Evolutionary conservation across 139 green algal genomes (phyloP).

Genomic region (Closterium sp.): DNA sequence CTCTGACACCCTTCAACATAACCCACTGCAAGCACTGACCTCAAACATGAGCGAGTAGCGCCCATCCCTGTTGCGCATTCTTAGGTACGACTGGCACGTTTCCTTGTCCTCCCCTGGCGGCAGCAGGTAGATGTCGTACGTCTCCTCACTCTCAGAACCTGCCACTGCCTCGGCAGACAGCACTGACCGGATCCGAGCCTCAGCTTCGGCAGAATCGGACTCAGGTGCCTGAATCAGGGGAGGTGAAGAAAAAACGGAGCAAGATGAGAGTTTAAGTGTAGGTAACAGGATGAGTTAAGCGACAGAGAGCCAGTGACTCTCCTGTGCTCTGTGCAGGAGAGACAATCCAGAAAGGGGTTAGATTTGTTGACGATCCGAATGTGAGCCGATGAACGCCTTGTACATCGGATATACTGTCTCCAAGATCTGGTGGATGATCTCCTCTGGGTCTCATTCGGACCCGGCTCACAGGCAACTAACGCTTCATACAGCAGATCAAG

Average conservation of each 20-base stretch:
- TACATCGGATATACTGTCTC: background rate
- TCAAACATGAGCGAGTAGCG: slow-evolving; percentile 98
- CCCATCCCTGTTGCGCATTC: slow-evolving; percentile 94
- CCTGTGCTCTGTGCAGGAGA: too few species aligned
- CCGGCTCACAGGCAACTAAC: too few species aligned
- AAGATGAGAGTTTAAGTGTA: too few species aligned
- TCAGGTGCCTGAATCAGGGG: background rate
- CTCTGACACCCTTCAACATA: too few species aligned
- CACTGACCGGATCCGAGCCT: slow-evolving; percentile 56
- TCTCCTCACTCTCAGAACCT: slow-evolving; percentile 48
- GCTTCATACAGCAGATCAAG: too few species aligned
- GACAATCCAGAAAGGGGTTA: too few species aligned
- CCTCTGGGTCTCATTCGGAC: too few species aligned
- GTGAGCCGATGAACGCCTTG: background rate
- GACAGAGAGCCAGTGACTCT: too few species aligned
- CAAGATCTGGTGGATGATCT: background rate
- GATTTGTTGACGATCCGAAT: too few species aligned
- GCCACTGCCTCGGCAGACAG: slow-evolving; percentile 48
- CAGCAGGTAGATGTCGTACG: slow-evolving; percentile 94
- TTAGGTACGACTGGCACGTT: slow-evolving; percentile 90
- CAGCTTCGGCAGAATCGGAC: background rate
- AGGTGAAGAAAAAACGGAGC: too few species aligned
- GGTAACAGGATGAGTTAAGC: too few species aligned
- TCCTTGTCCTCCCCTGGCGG: slow-evolving; percentile 89
- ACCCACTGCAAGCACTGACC: background rate